Evolutionary conservation across 2,329 filamentous ascomycete genomes (phyloP), one percentile per base, ranked within the genome.

Genomic region (Lasiodiplodia citricola): DNA sequence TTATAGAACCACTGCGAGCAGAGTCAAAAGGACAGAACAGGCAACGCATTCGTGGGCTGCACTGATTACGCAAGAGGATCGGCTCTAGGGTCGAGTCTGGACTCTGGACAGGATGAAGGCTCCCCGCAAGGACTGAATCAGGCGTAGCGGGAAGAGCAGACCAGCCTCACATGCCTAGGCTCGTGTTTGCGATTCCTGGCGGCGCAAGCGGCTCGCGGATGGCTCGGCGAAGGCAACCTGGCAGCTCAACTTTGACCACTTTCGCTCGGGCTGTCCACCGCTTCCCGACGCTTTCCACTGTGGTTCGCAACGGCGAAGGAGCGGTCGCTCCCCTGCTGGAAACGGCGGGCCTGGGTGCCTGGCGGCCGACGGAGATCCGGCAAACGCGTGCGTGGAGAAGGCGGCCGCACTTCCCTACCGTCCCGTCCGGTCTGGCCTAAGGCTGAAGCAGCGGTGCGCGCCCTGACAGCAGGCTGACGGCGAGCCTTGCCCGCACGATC

Each of bases 31-130:
- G 11, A 57, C 55, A 31, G 52, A 56, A 56, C 25, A 21, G 44
- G 41, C 44, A 63, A 50, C 28, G 58, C 58, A 47, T 16, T 60
- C 56, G 35, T 41, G 47, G 6, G 28, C 35, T 35, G 44, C 28
- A 38, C 60, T 64, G 60, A 64, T 64, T 64, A 64, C 60, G 60
- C 60, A 64, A 64, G 60, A 64, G 18, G 60, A 64, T 64, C 60
- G 60, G 31, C 60, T 52, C 60, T 35, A 52, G 60, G 60, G 28
- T 64, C n/a, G 60, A 64, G 60, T 64, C 60, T 52, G 31, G 60
- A 64, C 60, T 64, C 60, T 44, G 47, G 47, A 21, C 38, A 50
- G 41, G 31, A 23, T 31, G 60, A 21, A 28, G 60, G 47, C 44
- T 64, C 60, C 60, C 60, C 60, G 47, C 60, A 38, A 31, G 60